Evolutionary conservation across 2,329 filamentous ascomycete species (phyloP).

Genomic region (Alternaria burnsii): DNA sequence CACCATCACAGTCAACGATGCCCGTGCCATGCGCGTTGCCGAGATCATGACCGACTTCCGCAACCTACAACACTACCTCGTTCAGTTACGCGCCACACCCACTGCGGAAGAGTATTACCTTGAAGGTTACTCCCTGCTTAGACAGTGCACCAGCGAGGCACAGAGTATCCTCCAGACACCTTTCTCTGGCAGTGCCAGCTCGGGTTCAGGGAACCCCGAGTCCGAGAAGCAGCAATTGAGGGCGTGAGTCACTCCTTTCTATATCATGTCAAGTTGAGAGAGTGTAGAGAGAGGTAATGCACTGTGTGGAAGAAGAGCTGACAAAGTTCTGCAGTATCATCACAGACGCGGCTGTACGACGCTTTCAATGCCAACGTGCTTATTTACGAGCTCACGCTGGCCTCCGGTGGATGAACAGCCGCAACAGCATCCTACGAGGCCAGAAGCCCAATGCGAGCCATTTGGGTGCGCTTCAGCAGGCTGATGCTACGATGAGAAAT

Average conservation of each 20-base stretch:
- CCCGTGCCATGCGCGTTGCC: slow-evolving; percentile 68
- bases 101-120: slow-evolving; percentile 65
- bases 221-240: slow-evolving; percentile 65
- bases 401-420: slow-evolving; percentile 65
- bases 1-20: slow-evolving; percentile 64
- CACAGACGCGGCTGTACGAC: slow-evolving; percentile 65
- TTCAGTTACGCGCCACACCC: slow-evolving; percentile 61
- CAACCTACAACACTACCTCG: slow-evolving; percentile 67
- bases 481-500: slow-evolving; percentile 58
- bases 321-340: slow-evolving; percentile 61
- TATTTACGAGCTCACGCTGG: slow-evolving; percentile 67
- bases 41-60: slow-evolving; percentile 72
- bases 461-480: slow-evolving; percentile 57
- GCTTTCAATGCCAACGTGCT: slow-evolving; percentile 69
- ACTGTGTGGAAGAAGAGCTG: slow-evolving; percentile 17
- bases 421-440: slow-evolving; percentile 61
- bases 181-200: slow-evolving; percentile 57
- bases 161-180: slow-evolving; percentile 63
- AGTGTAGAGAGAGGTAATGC: no score
- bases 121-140: slow-evolving; percentile 66
- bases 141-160: slow-evolving; percentile 64
- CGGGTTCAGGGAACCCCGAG: slow-evolving; percentile 59
- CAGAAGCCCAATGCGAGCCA: slow-evolving; percentile 59
- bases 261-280: neutral
- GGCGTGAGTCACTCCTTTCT: slow-evolving; percentile 55